A percentile compares a stretch with the other conserved stretches of the same genome.
Evolutionary conservation across 805 yeast genomes (phyloP).

Genomic region (Sugiyamaella qingdaonensis): DNA sequence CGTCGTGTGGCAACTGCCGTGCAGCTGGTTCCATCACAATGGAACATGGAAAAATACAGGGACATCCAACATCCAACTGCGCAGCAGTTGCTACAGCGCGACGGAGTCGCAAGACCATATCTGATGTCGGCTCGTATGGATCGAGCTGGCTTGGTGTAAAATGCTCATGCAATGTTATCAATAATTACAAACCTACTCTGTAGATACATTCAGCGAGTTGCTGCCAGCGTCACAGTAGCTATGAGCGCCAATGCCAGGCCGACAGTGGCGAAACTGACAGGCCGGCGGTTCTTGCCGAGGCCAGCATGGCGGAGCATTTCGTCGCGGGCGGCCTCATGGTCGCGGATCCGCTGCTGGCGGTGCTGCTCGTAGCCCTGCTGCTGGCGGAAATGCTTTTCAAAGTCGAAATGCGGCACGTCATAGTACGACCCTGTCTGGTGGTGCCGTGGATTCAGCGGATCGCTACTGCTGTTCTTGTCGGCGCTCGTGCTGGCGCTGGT

Average conservation of each 20-base stretch:
- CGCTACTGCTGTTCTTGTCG: constrained; percentile 10
- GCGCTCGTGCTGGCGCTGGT: neutral
- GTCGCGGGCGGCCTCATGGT: neutral
- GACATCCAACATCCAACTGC: no score
- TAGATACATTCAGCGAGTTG: no score
- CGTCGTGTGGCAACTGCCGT: no score
- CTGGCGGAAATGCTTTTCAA: constrained; percentile 30
- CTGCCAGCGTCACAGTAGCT: neutral
- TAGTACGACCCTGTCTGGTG: constrained; percentile 23
- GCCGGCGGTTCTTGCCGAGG: neutral
- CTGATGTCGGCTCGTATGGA: no score
- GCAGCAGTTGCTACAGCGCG: no score
- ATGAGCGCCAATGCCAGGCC: neutral
- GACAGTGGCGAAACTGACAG: neutral
- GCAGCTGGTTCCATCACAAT: no score
- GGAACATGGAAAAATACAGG: no score
- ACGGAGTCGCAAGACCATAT: no score
- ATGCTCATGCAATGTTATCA: no score
- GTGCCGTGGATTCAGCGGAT: constrained; percentile 26
- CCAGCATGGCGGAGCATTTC: neutral
- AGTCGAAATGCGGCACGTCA: constrained; percentile 37
- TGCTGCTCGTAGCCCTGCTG: constrained; percentile 31
- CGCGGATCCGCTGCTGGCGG: constrained; percentile 16
- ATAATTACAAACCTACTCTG: no score
- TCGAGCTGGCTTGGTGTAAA: no score